Evolutionary conservation across 352 stramenopile species (phyloP).

Genomic region (Pythium dissimile): DNA sequence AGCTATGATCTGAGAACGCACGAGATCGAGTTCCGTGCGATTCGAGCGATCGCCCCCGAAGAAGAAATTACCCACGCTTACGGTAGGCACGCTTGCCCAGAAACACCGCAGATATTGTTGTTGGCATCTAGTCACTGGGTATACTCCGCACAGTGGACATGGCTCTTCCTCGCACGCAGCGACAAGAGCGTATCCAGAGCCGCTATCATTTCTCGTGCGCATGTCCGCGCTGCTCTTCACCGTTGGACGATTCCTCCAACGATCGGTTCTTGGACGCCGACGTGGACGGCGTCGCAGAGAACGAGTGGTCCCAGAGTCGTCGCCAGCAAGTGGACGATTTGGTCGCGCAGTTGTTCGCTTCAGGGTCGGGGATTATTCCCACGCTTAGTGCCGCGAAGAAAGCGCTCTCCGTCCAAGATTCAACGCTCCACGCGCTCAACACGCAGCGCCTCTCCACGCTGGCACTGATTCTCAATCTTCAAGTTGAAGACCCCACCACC

Average conservation of each 20-base stretch:
- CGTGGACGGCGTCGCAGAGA: conserved; percentile 34
- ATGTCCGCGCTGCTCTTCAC: conserved; percentile 44
- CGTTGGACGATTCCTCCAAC: conserved; percentile 23
- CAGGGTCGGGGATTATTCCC: not conserved
- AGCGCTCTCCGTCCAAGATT: conserved; percentile 25
- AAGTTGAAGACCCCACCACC: conserved; percentile 39
- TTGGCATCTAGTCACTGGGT: too few relatives aligned
- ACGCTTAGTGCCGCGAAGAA: not conserved
- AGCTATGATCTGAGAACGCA: conserved; percentile 47
- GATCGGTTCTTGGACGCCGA: conserved; percentile 52
- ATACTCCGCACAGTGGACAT: conserved; percentile 54
- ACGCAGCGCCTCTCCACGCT: conserved; percentile 43
- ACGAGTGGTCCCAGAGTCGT: conserved; percentile 32
- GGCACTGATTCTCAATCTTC: conserved; percentile 48
- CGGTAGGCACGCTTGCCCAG: conserved; percentile 24
- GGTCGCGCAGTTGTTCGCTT: conserved; percentile 6
- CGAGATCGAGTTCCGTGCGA: conserved; percentile 48
- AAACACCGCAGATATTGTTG: not conserved
- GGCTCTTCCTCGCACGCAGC: conserved; percentile 39
- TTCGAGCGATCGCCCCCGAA: conserved; percentile 37
- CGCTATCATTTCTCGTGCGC: conserved; percentile 72
- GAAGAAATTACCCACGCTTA: conserved; percentile 70
- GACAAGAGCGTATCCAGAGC: conserved; percentile 35
- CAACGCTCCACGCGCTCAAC: conserved; percentile 36
- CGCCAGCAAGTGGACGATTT: conserved; percentile 29